phyloP scores from a whole-genome alignment of 768 basidiomycete species.

The Grammothele lineata region DNA sequence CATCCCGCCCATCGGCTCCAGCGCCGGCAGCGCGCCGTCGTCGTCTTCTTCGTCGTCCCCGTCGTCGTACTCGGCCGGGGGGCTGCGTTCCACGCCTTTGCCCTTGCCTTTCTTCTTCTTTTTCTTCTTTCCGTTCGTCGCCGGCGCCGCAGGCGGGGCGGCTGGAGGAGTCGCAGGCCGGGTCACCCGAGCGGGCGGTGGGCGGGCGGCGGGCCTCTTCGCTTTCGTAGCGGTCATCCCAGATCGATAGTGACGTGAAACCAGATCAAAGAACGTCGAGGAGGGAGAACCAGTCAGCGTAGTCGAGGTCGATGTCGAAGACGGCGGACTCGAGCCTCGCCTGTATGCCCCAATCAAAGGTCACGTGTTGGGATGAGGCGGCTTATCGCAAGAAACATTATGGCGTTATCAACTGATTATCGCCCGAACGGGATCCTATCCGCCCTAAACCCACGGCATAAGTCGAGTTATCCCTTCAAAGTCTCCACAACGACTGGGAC shows the following conservation, averaged over 20 bases:
- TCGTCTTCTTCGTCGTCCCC: slow-evolving; percentile 29
- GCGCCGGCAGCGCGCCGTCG: slow-evolving; percentile 20
- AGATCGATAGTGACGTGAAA: slow-evolving; percentile 5
- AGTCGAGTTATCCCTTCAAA: no score
- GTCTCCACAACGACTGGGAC: no score
- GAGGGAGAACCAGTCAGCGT: background rate
- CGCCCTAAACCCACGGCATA: no score
- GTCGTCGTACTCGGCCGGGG: slow-evolving; percentile 9
- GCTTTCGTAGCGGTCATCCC: slow-evolving; percentile 21
- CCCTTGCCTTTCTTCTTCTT: slow-evolving; percentile 46
- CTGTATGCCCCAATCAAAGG: no score
- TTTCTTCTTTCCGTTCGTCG: slow-evolving; percentile 33
- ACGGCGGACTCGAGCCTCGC: background rate
- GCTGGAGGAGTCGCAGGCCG: slow-evolving; percentile 14
- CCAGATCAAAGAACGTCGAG: slow-evolving; percentile 2
- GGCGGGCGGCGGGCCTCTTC: slow-evolving; percentile 14
- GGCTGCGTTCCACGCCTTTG: slow-evolving; percentile 19
- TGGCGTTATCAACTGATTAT: no score
- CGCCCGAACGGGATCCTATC: no score
- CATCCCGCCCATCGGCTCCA: slow-evolving; percentile 18
- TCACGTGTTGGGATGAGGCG: no score
- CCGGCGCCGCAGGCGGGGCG: slow-evolving; percentile 6
- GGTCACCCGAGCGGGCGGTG: slow-evolving; percentile 10
- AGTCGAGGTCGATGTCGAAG: slow-evolving; percentile 12
- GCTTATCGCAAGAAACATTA: no score